Conservation (phyloP, 768 basidiomycete species). For the Boletus reticuloceps region DNA sequence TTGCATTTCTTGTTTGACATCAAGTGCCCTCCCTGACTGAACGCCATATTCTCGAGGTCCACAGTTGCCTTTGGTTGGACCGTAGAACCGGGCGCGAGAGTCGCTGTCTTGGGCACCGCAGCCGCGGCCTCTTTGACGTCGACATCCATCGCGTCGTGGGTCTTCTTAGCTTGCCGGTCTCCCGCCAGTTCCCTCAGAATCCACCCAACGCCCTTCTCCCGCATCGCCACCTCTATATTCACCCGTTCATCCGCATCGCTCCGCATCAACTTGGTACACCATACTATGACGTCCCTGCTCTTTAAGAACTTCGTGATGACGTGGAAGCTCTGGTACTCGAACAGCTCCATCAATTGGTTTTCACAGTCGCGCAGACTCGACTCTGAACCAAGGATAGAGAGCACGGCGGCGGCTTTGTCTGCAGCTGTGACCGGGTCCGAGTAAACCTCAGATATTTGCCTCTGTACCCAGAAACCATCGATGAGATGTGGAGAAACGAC, state of each 20-base stretch:
- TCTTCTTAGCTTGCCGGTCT: constrained; percentile 62
- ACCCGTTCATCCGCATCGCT: constrained; percentile 85
- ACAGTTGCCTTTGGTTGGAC: constrained; percentile 83
- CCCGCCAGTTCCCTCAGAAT: constrained; percentile 87
- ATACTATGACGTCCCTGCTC: constrained; percentile 94
- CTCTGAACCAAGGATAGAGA: constrained; percentile 84
- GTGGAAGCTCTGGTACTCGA: constrained; percentile 90
- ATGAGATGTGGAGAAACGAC: constrained; percentile 86
- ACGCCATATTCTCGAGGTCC: constrained; percentile 94
- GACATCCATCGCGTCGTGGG: constrained; percentile 70
- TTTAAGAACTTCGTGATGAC: constrained; percentile 88
- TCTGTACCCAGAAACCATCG: constrained; percentile 98
- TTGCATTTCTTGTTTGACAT: constrained; percentile 99
- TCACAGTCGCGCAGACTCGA: constrained; percentile 88
- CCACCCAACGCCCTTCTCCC: constrained; percentile 96
- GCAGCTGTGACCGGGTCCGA: constrained; percentile 93
- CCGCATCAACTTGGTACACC: constrained; percentile 96
- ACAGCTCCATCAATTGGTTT: constrained; percentile 94
- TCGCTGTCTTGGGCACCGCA: constrained; percentile 75
- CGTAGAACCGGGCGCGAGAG: constrained; percentile 81
- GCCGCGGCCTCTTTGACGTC: constrained; percentile 51
- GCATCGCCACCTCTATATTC: constrained; percentile 96
- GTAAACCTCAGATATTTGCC: constrained; percentile 87
- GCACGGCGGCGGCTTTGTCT: constrained; percentile 83
- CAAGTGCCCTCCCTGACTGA: constrained; percentile 91